Evolutionary conservation across 2,329 filamentous ascomycete species (phyloP), one percentile per base, ranked within the genome.

Genomic region (Tolypocladium nubicola): DNA sequence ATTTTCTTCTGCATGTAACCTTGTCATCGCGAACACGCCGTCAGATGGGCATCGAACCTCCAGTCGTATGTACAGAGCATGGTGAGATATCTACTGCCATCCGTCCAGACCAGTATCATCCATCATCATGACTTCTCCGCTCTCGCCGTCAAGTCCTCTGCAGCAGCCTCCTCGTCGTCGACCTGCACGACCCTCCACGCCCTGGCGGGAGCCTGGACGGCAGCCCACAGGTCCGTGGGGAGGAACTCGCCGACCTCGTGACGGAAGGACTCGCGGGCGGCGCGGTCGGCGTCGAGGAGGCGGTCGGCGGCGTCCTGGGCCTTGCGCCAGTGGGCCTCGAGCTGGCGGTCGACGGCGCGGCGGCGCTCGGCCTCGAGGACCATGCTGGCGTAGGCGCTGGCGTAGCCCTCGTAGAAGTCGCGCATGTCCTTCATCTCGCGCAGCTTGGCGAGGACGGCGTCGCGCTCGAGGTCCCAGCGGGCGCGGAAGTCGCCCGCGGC

Each of bases 401-500:
- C 79, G 66, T 97, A 99, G 21, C 87, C 86, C 60, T 93, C 88
- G 71, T 97, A 97, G 65, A 97, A 90, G n/a, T 83, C 77, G 13
- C 85, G 80, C 65, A 97, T 82, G 26, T 84, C 83, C 55, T 87
- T 84, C 71, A 97, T 87, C 66, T 96, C 90, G 11, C 80, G 76
- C 45, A 96, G 82, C 63, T 85, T 88, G 19, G 74, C 77, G 40
- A 80, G 77, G 30, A 97, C 88, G 21, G 79, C 79, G 4, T 83
- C 80, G 61, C 86, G 85, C 62, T 96, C 90, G 59, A 87, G 83
- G 35, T 83, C 80, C 90, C 93, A 97, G 2, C 81, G 74, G 26
- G 77, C 74, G 40, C 78, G 76, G 66, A 89, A 92, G 59, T 85
- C 79, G 13, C 79, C 74, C 58, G 87, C 81, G 2, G 85, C 85